Percentiles rank a stretch among this genome's conserved stretches.
Evolutionary conservation across 1,139 yeast species (phyloP).

Genomic region (Sugiyamaella castrensis): DNA sequence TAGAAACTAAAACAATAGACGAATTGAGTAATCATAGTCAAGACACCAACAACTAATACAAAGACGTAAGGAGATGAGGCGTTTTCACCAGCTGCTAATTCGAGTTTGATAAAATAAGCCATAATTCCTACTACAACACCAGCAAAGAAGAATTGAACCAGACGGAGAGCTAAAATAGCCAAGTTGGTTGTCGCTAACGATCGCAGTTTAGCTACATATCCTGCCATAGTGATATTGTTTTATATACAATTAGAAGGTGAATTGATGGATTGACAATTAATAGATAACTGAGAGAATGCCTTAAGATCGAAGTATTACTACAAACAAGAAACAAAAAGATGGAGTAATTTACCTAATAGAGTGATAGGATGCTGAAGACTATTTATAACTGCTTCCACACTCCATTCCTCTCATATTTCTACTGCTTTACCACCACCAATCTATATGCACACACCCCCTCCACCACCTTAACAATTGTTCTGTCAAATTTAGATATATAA

Average conservation of each 20-base stretch:
- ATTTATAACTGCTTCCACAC: too few species aligned
- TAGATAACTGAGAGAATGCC: neutral
- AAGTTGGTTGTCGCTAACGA: conserved; percentile 34
- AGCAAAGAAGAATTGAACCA: conserved; percentile 36
- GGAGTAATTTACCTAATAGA: too few species aligned
- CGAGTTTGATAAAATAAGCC: conserved; percentile 31
- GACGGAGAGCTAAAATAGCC: conserved; percentile 30
- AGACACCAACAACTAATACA: conserved; percentile 29
- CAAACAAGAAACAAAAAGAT: neutral
- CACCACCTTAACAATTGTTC: too few species aligned
- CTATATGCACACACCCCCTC: too few species aligned
- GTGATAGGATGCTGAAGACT: too few species aligned
- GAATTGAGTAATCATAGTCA: conserved; percentile 33
- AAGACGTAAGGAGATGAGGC: conserved; percentile 34
- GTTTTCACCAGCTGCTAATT: conserved; percentile 20
- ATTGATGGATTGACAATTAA: neutral
- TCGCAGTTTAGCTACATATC: conserved; percentile 16
- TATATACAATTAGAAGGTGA: neutral
- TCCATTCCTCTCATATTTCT: too few species aligned
- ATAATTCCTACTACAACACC: conserved; percentile 34
- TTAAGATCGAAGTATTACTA: neutral
- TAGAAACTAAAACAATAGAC: conserved; percentile 33
- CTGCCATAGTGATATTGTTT: conserved; percentile 11
- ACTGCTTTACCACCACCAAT: too few species aligned
- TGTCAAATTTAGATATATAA: too few species aligned